Evolutionary conservation across 2,329 filamentous ascomycete genomes (phyloP).

Genomic region (Ophiosphaerella herpotricha): DNA sequence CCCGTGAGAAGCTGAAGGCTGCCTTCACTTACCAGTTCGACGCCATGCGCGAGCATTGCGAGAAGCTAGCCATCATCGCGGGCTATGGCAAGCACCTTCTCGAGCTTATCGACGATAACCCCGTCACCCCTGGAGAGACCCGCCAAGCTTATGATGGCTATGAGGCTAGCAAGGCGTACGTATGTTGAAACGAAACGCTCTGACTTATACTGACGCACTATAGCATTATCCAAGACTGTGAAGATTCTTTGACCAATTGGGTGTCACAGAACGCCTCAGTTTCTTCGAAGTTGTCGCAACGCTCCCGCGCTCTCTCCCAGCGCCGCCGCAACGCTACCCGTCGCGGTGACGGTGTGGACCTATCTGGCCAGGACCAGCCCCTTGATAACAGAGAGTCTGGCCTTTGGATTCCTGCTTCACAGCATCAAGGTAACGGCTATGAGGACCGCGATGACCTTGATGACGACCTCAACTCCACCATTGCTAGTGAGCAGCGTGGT

Average conservation of each 20-base stretch:
- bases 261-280: slow-evolving; percentile 88
- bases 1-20: slow-evolving; percentile 98
- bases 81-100: slow-evolving; percentile 98
- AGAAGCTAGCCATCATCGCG: slow-evolving; percentile 97
- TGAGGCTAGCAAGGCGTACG: slow-evolving; percentile 86
- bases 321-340: slow-evolving; percentile 70
- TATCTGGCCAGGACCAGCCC: slow-evolving; percentile 80
- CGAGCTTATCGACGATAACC: slow-evolving; percentile 93
- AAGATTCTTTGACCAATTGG: slow-evolving; percentile 97
- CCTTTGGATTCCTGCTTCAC: slow-evolving; percentile 77
- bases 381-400: slow-evolving; percentile 74
- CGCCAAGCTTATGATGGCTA: slow-evolving; percentile 96
- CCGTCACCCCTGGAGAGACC: slow-evolving; percentile 95
- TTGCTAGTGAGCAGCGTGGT: slow-evolving; percentile 50
- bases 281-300: slow-evolving; percentile 81
- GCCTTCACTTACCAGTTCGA: slow-evolving; percentile 99
- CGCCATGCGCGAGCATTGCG: slow-evolving; percentile 93
- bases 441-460: slow-evolving; percentile 68
- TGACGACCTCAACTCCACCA: slow-evolving; percentile 55
- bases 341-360: slow-evolving; percentile 74
- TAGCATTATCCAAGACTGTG: slow-evolving; percentile 96
- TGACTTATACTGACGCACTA: slow-evolving; percentile 20
- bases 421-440: slow-evolving; percentile 66
- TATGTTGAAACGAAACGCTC: slow-evolving; percentile 7
- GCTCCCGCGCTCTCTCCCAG: slow-evolving; percentile 85